Base-by-base conservation (phyloP, 2,329 filamentous ascomycete genomes). In the Chaetomiaceae sp. region DNA sequence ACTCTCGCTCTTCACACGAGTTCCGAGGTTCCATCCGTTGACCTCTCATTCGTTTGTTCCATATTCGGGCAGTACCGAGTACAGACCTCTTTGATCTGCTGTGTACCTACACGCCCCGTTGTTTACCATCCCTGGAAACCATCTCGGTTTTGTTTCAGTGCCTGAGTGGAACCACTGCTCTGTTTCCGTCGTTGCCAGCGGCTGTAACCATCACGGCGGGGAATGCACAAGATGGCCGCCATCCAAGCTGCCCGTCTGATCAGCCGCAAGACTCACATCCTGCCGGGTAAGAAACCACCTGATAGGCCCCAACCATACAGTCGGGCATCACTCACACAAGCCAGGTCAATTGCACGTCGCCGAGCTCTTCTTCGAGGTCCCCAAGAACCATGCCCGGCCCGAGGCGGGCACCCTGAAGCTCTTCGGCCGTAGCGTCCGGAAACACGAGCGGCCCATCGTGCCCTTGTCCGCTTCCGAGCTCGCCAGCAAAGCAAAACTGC, bases 281-380 rank as follows among this genome's bases (percentile, higher is more conserved):
- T 60, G n/a, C 56, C 58, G n/a, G 58, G 59, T 60, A 50, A n/a
- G 51, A 13, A 6, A 44, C 17, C 14, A 14, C 30, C 16, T 3
- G 3, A 33, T n/a, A 33, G 7, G 21, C 5, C 43, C 8, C 9
- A 30, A 9, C n/a, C 19, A 10, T 9, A 10, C 10, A 10, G 25
- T 2, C 25, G 10, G 6, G 10, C 47, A 14, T 44, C 40, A 16
- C 47, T 30, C 20, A 25, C 3, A 19, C 13, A 3, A 6, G 2
- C 21, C 48, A 89, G 89, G 89, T 43, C 85, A 84, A 64, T 75
- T 95, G 40, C 75, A 79, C 54, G 79, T 95, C 54, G 86, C 86
- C 2, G 90, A 96, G 66, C 78, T 92, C 62, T 86, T 89, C 73
- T 96, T 96, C 68, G 79, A 89, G 58, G 90, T 96, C 10, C 90